Conservation (phyloP, 2,329 filamentous ascomycete genomes). For the Dichotomopilus funicola region DNA sequence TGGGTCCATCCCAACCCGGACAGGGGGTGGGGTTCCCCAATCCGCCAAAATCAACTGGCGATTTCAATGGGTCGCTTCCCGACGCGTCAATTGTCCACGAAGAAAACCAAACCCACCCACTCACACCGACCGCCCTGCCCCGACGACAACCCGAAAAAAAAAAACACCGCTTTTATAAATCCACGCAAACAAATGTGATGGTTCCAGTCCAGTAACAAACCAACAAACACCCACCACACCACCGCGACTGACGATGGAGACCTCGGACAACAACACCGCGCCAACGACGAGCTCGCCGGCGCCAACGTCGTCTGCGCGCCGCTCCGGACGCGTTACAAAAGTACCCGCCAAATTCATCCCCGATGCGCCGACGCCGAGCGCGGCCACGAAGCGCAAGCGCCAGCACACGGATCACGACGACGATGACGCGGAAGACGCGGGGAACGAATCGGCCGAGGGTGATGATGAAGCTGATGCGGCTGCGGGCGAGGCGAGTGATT, state of each 20-base stretch:
- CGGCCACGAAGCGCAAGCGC: slow-evolving; percentile 53
- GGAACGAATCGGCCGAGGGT: slow-evolving; percentile 42
- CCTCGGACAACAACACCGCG: slow-evolving; percentile 43
- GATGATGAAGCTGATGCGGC: slow-evolving; percentile 27
- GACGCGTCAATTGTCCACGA: slow-evolving; percentile 25
- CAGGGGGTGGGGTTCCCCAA: slow-evolving; percentile 12
- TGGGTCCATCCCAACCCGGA: not conserved
- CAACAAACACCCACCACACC: slow-evolving; percentile 36
- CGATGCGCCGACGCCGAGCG: slow-evolving; percentile 34
- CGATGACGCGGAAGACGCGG: slow-evolving; percentile 39
- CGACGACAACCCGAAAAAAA: too few species aligned
- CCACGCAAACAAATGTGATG: too few species aligned
- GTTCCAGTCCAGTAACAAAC: slow-evolving; percentile 6
- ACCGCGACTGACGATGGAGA: slow-evolving; percentile 43
- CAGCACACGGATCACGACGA: slow-evolving; percentile 39
- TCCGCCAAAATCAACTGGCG: slow-evolving; percentile 25
- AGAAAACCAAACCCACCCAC: slow-evolving; percentile 6
- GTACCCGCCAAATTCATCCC: slow-evolving; percentile 54
- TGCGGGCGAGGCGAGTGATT: too few species aligned
- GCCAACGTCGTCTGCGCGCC: slow-evolving; percentile 50
- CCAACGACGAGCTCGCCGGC: slow-evolving; percentile 45
- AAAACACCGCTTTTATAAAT: too few species aligned
- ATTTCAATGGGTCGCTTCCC: slow-evolving; percentile 11
- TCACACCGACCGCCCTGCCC: not conserved
- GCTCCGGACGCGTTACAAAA: slow-evolving; percentile 61